These are phyloP conservation scores for Mycosarcoma mackinlayi DNA, from an alignment of 1,284 basidiomycete species.

Conservation along the genomic window DNA sequence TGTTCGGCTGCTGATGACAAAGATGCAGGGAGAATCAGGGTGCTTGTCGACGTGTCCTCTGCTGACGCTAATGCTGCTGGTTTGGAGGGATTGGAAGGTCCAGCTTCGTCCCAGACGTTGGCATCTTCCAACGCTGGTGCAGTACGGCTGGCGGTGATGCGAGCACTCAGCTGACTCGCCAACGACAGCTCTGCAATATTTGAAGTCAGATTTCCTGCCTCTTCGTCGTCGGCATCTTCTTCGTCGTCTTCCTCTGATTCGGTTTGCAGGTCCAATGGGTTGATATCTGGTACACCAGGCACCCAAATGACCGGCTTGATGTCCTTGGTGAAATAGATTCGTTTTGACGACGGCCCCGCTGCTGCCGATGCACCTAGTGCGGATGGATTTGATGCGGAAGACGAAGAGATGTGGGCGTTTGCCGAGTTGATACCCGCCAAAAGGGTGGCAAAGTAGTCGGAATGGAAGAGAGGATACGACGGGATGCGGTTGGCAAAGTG, in stretches of 20 bases:
- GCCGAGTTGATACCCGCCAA: constrained; percentile 65
- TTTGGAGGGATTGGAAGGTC: not conserved
- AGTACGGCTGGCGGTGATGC: constrained; percentile 24
- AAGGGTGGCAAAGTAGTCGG: constrained; percentile 84
- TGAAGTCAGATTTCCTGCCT: constrained; percentile 22
- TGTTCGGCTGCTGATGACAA: constrained; percentile 3
- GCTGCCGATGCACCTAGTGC: not conserved
- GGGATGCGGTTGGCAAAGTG: constrained; percentile 83
- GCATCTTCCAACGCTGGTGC: constrained; percentile 24
- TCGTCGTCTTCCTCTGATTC: constrained; percentile 27
- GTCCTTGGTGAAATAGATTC: constrained; percentile 47
- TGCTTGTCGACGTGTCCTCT: constrained; percentile 1
- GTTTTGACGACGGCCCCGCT: constrained; percentile 24
- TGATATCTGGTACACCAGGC: constrained; percentile 49
- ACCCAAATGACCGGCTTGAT: constrained; percentile 55
- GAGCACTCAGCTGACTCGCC: constrained; percentile 43
- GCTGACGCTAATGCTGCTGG: not conserved
- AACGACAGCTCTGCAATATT: constrained; percentile 37
- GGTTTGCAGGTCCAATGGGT: constrained; percentile 28
- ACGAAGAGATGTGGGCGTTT: constrained; percentile 40
- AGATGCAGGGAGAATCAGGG: not conserved
- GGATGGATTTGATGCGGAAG: constrained; percentile 7
- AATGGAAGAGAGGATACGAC: constrained; percentile 84
- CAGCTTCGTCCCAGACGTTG: constrained; percentile 46
- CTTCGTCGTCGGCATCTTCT: constrained; percentile 19